phyloP scores from a whole-genome alignment of 2,329 filamentous ascomycete genomes.

The Tolypocladium paradoxum region DNA sequence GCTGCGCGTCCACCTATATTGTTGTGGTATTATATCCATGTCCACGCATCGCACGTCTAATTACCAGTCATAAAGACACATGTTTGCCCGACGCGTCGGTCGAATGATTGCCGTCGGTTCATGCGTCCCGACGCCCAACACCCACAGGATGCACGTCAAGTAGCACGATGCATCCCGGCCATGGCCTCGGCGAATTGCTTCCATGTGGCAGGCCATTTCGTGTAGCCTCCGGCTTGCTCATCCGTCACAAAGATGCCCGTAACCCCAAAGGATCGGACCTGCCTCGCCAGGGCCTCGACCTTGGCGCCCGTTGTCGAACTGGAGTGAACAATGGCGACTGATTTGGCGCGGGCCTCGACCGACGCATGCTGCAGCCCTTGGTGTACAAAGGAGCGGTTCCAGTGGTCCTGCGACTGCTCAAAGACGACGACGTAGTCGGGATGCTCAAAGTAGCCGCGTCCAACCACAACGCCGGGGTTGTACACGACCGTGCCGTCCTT shows the following conservation, averaged over 20 bases:
- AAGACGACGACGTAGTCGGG: conserved; percentile 35
- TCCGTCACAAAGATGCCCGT: conserved; percentile 9
- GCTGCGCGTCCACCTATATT: neutral
- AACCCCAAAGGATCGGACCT: conserved; percentile 3
- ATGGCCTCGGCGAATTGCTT: conserved; percentile 4
- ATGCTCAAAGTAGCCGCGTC: conserved; percentile 24
- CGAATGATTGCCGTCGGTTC: neutral
- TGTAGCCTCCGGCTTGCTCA: conserved; percentile 9
- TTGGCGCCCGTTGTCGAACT: neutral
- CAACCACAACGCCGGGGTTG: conserved; percentile 33
- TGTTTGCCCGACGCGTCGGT: neutral
- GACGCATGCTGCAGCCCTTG: neutral
- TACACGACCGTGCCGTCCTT: conserved; percentile 20
- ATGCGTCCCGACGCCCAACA: neutral
- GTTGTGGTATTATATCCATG: neutral
- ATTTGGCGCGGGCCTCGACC: conserved; percentile 1
- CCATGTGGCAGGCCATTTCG: conserved; percentile 9
- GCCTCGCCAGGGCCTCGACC: neutral
- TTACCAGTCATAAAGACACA: neutral
- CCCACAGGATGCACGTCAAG: neutral
- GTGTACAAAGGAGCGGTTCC: conserved; percentile 1
- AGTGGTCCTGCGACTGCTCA: conserved; percentile 18
- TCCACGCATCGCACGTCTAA: neutral
- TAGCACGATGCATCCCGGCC: neutral
- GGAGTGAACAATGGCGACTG: conserved; percentile 8